A percentile compares a stretch with the other conserved stretches of the same genome.
These are phyloP conservation scores for Colletotrichum siamense DNA, from an alignment of 2,329 filamentous ascomycete species.

Conservation along the genomic window DNA sequence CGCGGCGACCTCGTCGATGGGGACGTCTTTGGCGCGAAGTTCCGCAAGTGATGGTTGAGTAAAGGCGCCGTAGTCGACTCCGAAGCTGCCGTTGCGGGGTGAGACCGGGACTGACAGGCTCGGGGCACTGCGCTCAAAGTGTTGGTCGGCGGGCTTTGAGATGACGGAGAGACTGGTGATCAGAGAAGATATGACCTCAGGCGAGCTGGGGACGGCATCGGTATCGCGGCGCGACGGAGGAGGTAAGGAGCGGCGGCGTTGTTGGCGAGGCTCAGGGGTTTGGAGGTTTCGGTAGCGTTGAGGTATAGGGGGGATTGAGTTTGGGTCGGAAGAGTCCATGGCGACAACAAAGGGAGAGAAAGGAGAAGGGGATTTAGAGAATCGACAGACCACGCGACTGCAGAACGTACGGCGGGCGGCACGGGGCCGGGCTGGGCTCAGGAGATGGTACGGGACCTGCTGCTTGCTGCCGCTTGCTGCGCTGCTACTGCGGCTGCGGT, in stretches of 20 bases:
- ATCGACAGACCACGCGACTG: constrained; percentile 9
- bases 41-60: constrained; percentile 56
- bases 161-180: constrained; percentile 75
- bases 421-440: constrained; percentile 3
- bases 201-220: constrained; percentile 56
- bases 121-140: constrained; percentile 65
- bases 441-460: constrained; percentile 7
- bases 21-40: constrained; percentile 49
- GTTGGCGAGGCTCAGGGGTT: constrained; percentile 13
- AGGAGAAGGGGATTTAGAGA: neutral
- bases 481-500: neutral
- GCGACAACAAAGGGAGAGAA: neutral
- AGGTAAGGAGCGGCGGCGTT: constrained; percentile 19
- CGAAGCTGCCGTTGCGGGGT: constrained; percentile 60
- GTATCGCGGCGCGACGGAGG: constrained; percentile 24
- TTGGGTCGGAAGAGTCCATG: constrained; percentile 20
- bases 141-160: constrained; percentile 69
- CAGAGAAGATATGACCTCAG: constrained; percentile 72
- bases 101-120: constrained; percentile 43
- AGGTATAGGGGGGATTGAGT: constrained; percentile 23
- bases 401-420: neutral
- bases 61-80: constrained; percentile 76
- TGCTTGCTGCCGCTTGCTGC: neutral
- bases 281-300: constrained; percentile 22
- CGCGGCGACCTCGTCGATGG: constrained; percentile 66